These are phyloP conservation scores for Lactarius psammicola DNA, from an alignment of 768 basidiomycete species.

Conservation along the genomic window DNA sequence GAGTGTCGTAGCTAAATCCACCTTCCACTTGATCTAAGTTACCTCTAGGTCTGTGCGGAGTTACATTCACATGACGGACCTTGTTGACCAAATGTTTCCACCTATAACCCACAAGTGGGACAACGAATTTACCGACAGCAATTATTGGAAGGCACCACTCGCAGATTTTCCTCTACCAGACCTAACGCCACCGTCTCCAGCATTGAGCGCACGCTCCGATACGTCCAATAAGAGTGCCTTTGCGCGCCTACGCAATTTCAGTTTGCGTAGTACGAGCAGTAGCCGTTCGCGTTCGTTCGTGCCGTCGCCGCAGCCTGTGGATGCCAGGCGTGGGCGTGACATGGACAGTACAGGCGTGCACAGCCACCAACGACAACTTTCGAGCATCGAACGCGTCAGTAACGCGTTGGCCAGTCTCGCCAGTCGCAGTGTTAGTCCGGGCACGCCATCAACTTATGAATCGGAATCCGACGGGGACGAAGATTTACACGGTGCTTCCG, in stretches of 20 bases:
- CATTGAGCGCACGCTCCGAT: conserved; percentile 92
- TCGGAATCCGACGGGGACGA: conserved; percentile 51
- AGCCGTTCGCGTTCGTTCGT: conserved; percentile 32
- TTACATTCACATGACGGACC: conserved; percentile 98
- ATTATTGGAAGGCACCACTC: conserved; percentile 87
- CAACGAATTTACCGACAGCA: conserved; percentile 94
- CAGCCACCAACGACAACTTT: conserved; percentile 62
- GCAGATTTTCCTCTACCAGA: conserved; percentile 79
- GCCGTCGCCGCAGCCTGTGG: conserved; percentile 37
- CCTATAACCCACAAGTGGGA: conserved; percentile 88
- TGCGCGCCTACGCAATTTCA: conserved; percentile 73
- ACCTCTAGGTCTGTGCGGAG: conserved; percentile 40
- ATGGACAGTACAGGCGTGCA: conserved; percentile 26
- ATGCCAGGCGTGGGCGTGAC: conserved; percentile 22
- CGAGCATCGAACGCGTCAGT: conserved; percentile 72
- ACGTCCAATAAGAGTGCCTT: conserved; percentile 70
- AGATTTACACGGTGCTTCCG: conserved; percentile 40
- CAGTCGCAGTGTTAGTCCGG: conserved; percentile 44
- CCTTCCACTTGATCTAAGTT: background rate
- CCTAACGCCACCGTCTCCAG: conserved; percentile 83
- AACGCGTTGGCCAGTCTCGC: conserved; percentile 54
- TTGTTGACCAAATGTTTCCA: conserved; percentile 99
- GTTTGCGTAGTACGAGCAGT: conserved; percentile 52
- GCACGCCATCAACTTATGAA: conserved; percentile 49
- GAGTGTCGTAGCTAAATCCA: conserved; percentile 34